Percentiles rank a stretch among this genome's conserved stretches.
These are phyloP conservation scores for Posidonia oceanica DNA, from an alignment of 116 monocot species.

Conservation along the genomic window DNA sequence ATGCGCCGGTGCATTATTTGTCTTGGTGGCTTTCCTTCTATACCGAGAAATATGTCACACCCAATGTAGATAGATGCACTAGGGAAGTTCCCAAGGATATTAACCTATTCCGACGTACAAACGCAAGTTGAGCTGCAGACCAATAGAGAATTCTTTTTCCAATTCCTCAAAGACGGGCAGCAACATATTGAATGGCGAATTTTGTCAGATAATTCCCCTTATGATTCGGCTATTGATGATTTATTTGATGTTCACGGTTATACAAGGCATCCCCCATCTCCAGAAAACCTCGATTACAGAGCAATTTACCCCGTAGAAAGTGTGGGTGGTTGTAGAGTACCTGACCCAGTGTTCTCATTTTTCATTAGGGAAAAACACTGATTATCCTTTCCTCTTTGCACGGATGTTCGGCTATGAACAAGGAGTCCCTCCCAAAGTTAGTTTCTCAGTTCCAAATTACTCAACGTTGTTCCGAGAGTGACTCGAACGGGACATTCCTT, in stretches of 20 bases:
- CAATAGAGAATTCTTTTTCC: not conserved
- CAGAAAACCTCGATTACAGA: not conserved
- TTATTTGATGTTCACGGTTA: no score
- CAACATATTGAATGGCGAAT: not conserved
- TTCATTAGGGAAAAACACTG: not conserved
- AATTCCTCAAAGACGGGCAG: not conserved
- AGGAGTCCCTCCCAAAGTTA: not conserved
- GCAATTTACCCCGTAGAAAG: not conserved
- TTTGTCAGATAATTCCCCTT: not conserved
- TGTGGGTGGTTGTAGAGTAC: not conserved
- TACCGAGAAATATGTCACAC: not conserved
- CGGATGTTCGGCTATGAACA: not conserved
- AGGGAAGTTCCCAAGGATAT: not conserved
- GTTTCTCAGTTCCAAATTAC: not conserved
- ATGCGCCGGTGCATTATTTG: not conserved
- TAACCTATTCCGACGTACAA: not conserved
- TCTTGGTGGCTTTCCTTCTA: not conserved
- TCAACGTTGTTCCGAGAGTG: not conserved
- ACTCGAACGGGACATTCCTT: not conserved
- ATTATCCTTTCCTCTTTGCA: not conserved
- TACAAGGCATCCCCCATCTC: not conserved
- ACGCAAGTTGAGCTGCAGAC: not conserved
- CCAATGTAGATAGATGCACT: not conserved
- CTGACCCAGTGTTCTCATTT: not conserved
- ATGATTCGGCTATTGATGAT: no score